phyloP scores from a whole-genome alignment of 768 basidiomycete species.

The Tricholomella constricta region DNA sequence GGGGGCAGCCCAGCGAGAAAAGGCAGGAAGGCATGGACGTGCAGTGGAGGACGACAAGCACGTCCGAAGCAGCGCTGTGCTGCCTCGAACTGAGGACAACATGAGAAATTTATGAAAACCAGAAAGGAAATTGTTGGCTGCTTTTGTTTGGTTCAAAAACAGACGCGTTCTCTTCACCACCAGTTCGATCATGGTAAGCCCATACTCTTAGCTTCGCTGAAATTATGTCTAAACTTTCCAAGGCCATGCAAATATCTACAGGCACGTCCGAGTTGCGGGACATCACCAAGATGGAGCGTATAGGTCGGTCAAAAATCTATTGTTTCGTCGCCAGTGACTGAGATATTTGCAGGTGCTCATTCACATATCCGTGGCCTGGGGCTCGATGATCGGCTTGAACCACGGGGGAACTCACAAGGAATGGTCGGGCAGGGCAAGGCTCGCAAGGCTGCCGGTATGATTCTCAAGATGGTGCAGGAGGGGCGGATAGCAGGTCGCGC shows the following conservation, averaged over 20 bases:
- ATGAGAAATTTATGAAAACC: slow-evolving; percentile 30
- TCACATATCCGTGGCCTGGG: slow-evolving; percentile 97
- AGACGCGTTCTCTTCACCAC: slow-evolving; percentile 5
- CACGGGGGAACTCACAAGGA: slow-evolving; percentile 85
- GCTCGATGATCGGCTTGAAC: slow-evolving; percentile 89
- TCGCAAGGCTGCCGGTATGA: slow-evolving; percentile 96
- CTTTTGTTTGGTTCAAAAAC: slow-evolving; percentile 12
- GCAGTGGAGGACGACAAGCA: slow-evolving; percentile 26
- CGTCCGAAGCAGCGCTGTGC: slow-evolving; percentile 41
- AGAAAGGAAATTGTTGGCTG: slow-evolving; percentile 21
- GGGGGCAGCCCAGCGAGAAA: background rate
- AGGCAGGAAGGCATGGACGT: slow-evolving; percentile 7
- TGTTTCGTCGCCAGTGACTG: slow-evolving; percentile 1
- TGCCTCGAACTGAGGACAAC: slow-evolving; percentile 47
- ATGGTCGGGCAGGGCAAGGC: slow-evolving; percentile 98
- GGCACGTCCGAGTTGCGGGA: slow-evolving; percentile 81
- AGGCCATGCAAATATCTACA: slow-evolving; percentile 72
- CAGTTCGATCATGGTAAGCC: slow-evolving; percentile 16
- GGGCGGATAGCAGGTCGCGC: slow-evolving; percentile 94
- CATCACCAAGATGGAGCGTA: slow-evolving; percentile 92
- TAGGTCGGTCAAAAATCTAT: slow-evolving; percentile 49
- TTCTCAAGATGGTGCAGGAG: slow-evolving; percentile 97
- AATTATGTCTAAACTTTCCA: background rate
- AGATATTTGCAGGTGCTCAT: slow-evolving; percentile 64
- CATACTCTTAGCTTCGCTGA: background rate